Evolutionary conservation across 2,329 filamentous ascomycete species (phyloP).

Genomic region (Colletotrichum cereale): DNA sequence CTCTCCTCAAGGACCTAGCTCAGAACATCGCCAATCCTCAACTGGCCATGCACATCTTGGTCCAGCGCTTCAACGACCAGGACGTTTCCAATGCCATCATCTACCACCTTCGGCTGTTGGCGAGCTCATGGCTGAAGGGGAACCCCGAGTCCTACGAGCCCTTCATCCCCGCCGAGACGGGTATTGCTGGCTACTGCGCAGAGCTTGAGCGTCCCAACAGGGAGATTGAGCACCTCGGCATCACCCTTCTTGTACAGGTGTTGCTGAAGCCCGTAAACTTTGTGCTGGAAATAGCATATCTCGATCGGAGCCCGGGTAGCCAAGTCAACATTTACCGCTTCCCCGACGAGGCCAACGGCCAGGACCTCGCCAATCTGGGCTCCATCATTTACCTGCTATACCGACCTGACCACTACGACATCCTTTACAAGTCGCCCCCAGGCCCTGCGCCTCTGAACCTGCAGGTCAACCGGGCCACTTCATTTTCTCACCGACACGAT

Average conservation of each 20-base stretch:
- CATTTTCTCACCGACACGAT: conserved; percentile 60
- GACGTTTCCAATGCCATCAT: conserved; percentile 80
- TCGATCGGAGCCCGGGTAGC: conserved; percentile 85
- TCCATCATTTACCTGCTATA: conserved; percentile 71
- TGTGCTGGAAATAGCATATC: conserved; percentile 88
- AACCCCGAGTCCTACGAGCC: conserved; percentile 77
- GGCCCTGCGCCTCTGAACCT: conserved; percentile 52
- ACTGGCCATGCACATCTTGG: conserved; percentile 65
- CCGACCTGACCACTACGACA: conserved; percentile 90
- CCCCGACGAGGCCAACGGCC: conserved; percentile 64
- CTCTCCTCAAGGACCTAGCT: conserved; percentile 74
- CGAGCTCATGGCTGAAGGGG: conserved; percentile 85
- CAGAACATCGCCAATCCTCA: conserved; percentile 70
- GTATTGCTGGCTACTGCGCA: conserved; percentile 76
- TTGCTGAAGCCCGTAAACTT: conserved; percentile 84
- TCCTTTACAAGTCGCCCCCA: conserved; percentile 76
- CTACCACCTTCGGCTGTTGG: conserved; percentile 86
- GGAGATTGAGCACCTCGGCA: conserved; percentile 92
- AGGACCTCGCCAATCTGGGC: conserved; percentile 57
- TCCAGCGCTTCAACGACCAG: conserved; percentile 80
- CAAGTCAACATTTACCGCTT: conserved; percentile 80
- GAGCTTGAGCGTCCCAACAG: conserved; percentile 80
- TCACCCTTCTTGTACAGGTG: conserved; percentile 81
- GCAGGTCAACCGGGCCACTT: conserved; percentile 66
- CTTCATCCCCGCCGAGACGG: conserved; percentile 73